These are phyloP conservation scores for Yamadazyma aaseri DNA, from an alignment of 1,139 yeast species.

Conservation along the genomic window DNA sequence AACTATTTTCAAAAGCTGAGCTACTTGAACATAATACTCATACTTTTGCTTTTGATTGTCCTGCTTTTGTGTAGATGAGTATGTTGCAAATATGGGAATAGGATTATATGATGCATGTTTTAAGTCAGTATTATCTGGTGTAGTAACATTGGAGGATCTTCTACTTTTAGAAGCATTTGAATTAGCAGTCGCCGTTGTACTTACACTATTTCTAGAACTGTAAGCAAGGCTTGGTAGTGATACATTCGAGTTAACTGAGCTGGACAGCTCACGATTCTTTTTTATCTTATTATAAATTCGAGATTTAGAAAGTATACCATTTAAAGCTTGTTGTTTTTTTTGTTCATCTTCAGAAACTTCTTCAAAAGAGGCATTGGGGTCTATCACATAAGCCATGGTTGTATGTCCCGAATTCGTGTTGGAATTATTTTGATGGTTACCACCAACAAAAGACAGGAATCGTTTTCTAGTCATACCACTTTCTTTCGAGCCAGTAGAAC, in stretches of 20 bases:
- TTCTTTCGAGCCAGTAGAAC: constrained; percentile 15
- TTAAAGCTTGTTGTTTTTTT: constrained; percentile 25
- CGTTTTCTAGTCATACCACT: constrained; percentile 22
- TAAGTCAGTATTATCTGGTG: constrained; percentile 11
- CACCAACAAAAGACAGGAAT: constrained; percentile 25
- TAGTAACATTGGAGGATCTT: constrained; percentile 11
- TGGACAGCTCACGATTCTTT: constrained; percentile 39
- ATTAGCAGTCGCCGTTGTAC: constrained; percentile 20
- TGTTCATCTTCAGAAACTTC: constrained; percentile 16
- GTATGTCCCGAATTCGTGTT: no score
- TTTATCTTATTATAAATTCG: constrained; percentile 38
- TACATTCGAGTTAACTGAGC: constrained; percentile 28
- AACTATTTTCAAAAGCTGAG: constrained; percentile 19
- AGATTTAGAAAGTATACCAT: constrained; percentile 36
- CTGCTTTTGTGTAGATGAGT: constrained; percentile 23
- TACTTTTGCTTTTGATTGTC: constrained; percentile 37
- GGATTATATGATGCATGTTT: constrained; percentile 10
- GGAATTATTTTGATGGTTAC: neutral
- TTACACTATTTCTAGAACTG: constrained; percentile 16
- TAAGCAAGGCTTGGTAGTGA: constrained; percentile 15
- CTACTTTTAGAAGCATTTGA: constrained; percentile 10
- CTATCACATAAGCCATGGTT: neutral
- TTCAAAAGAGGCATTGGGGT: constrained; percentile 2
- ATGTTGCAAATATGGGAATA: constrained; percentile 12
- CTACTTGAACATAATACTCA: constrained; percentile 37